Percentiles rank a stretch among this genome's conserved stretches.
Evolutionary conservation across 2,329 filamentous ascomycete species (phyloP).

Genomic region (Ascochyta rabiei): DNA sequence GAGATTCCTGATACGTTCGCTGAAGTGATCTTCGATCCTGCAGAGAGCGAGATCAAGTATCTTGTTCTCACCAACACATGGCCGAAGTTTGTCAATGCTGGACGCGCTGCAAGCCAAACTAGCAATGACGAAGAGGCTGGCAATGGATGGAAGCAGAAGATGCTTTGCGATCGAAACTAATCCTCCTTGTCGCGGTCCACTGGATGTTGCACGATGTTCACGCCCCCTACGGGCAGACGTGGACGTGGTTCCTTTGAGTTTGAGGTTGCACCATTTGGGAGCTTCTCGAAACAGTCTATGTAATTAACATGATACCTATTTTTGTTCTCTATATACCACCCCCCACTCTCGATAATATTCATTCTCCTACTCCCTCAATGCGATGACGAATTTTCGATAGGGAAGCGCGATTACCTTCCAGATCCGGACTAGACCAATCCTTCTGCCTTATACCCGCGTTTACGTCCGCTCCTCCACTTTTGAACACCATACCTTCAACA

Average conservation of each 20-base stretch:
- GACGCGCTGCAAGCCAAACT: constrained; percentile 26
- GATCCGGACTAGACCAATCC: background rate
- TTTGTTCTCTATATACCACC: background rate
- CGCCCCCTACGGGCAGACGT: background rate
- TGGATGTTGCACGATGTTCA: background rate
- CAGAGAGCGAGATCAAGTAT: constrained; percentile 45
- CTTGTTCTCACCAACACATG: constrained; percentile 46
- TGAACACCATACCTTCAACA: constrained; percentile 14
- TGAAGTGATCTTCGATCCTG: constrained; percentile 37
- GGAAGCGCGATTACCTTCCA: constrained; percentile 36
- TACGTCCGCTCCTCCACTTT: constrained; percentile 5
- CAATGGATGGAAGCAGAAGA: constrained; percentile 15
- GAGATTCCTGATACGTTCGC: constrained; percentile 34
- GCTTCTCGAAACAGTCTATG: background rate
- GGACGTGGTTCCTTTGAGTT: background rate
- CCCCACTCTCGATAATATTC: too few relatives aligned
- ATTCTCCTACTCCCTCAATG: background rate
- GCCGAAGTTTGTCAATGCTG: constrained; percentile 44
- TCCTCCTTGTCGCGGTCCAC: background rate
- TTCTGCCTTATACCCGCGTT: constrained; percentile 2
- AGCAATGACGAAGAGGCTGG: constrained; percentile 27
- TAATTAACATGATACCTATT: constrained; percentile 15
- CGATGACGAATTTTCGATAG: constrained; percentile 11
- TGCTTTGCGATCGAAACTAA: constrained; percentile 12
- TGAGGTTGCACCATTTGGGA: background rate